Conservation (phyloP, 768 basidiomycete species). For the Serpula lacrymans region DNA sequence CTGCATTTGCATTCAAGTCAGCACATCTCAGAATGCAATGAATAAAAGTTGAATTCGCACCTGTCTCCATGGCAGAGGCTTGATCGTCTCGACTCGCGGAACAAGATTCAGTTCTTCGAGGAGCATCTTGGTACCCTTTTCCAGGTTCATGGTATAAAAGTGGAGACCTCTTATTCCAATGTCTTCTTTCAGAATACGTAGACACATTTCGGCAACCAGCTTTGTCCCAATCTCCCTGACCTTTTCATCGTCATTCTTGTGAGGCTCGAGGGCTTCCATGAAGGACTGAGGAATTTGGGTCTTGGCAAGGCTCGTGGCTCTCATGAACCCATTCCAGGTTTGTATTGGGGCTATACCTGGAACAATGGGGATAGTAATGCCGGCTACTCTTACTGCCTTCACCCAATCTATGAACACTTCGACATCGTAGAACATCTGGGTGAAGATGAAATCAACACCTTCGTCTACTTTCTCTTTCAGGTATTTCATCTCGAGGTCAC, state of each 20-base stretch:
- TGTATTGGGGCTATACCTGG: constrained; percentile 96
- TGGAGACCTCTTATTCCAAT: constrained; percentile 88
- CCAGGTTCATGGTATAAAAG: constrained; percentile 97
- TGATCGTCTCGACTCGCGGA: constrained; percentile 84
- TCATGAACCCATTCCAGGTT: constrained; percentile 92
- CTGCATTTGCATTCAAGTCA: constrained; percentile 34
- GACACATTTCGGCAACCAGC: constrained; percentile 93
- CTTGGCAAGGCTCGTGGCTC: constrained; percentile 75
- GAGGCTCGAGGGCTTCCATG: constrained; percentile 74
- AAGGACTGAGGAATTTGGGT: constrained; percentile 75
- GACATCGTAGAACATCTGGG: constrained; percentile 97
- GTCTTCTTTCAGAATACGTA: constrained; percentile 73
- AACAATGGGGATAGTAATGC: constrained; percentile 86
- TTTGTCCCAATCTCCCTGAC: constrained; percentile 92
- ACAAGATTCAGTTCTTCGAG: constrained; percentile 89
- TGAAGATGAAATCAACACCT: constrained; percentile 92
- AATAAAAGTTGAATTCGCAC: constrained; percentile 36
- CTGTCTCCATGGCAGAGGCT: constrained; percentile 97
- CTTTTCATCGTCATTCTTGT: constrained; percentile 91
- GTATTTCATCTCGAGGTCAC: constrained; percentile 73
- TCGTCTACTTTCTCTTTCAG: constrained; percentile 91
- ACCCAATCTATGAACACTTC: constrained; percentile 93
- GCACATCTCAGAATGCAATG: constrained; percentile 9
- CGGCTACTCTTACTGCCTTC: constrained; percentile 72
- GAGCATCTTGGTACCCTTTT: constrained; percentile 93